Conservation (phyloP, 2,329 filamentous ascomycete genomes). For the Xylaria sp. region DNA sequence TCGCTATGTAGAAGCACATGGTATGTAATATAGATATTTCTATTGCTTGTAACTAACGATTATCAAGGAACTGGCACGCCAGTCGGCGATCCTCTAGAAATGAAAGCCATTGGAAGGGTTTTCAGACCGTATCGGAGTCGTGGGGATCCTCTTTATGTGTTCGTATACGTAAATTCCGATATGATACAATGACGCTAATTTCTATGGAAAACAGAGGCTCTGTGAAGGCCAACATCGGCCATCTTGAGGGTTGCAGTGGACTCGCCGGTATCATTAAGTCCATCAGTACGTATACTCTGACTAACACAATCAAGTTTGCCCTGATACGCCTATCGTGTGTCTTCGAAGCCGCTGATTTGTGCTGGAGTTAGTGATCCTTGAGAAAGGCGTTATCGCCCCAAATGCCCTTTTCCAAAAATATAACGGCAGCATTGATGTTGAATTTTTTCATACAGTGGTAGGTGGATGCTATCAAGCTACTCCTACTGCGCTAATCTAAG, state of each 20-base stretch:
- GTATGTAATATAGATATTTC: conserved; percentile 23
- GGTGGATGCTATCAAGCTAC: not conserved
- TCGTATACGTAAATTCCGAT: conserved; percentile 28
- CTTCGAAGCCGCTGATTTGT: not conserved
- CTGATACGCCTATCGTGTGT: not conserved
- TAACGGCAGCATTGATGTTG: conserved; percentile 44
- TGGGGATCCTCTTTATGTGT: conserved; percentile 46
- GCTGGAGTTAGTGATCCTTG: conserved; percentile 45
- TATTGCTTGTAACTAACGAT: conserved; percentile 13
- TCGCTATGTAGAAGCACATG: conserved; percentile 51
- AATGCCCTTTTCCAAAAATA: conserved; percentile 46
- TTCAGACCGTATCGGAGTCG: conserved; percentile 41
- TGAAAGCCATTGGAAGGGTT: conserved; percentile 51
- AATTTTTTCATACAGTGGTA: conserved; percentile 44
- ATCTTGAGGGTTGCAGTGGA: conserved; percentile 45
- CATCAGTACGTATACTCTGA: conserved; percentile 40
- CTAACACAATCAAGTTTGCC: not conserved
- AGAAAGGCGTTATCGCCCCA: conserved; percentile 48
- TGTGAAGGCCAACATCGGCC: conserved; percentile 46
- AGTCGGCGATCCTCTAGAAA: conserved; percentile 57
- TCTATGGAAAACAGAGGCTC: conserved; percentile 39
- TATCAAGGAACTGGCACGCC: conserved; percentile 55
- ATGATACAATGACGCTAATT: not conserved
- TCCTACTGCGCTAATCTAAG: conserved; percentile 21
- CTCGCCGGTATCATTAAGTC: conserved; percentile 50